Evolutionary conservation across 345 rosid genomes (phyloP).

Genomic region (Heritiera fomes): DNA sequence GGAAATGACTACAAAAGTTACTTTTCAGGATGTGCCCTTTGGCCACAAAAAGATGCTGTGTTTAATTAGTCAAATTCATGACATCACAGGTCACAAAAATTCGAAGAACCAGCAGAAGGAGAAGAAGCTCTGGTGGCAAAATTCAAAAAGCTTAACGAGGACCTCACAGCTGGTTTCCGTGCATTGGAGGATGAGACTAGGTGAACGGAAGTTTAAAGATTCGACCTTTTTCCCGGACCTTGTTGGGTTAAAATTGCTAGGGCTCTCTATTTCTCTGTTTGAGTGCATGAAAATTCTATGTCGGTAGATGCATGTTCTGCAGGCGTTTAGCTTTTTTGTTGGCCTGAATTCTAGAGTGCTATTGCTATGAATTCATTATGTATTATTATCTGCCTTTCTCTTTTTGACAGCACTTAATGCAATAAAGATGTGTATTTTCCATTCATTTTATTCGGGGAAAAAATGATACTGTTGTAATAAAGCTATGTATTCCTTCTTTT

Average conservation of each 20-base stretch:
- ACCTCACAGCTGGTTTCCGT: slow-evolving; percentile 93
- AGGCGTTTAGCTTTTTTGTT: slow-evolving; percentile 22
- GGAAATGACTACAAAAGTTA: not conserved
- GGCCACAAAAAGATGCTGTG: not conserved
- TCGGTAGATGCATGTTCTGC: slow-evolving; percentile 19
- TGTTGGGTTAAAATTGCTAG: slow-evolving; percentile 5
- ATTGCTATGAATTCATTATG: slow-evolving; percentile 20
- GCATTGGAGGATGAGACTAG: slow-evolving; percentile 94
- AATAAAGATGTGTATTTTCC: slow-evolving; percentile 36
- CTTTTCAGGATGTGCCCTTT: not conserved
- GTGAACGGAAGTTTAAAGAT: slow-evolving; percentile 38
- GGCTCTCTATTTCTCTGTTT: not conserved
- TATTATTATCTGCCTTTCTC: not conserved
- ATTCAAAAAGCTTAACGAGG: slow-evolving; percentile 80
- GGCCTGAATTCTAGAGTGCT: slow-evolving; percentile 20
- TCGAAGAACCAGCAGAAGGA: slow-evolving; percentile 99
- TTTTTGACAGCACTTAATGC: slow-evolving; percentile 23
- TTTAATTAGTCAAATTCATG: slow-evolving; percentile 16
- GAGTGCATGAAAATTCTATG: slow-evolving; percentile 9
- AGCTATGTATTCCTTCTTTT: not conserved
- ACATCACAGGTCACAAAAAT: slow-evolving; percentile 82
- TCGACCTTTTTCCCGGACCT: not conserved
- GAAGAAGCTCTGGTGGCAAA: slow-evolving; percentile 82
- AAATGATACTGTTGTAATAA: not conserved
- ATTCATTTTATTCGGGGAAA: not conserved